These are phyloP conservation scores for Rhynchospora tenuis DNA, from an alignment of 176 grass and related monocot genomes.

Conservation along the genomic window DNA sequence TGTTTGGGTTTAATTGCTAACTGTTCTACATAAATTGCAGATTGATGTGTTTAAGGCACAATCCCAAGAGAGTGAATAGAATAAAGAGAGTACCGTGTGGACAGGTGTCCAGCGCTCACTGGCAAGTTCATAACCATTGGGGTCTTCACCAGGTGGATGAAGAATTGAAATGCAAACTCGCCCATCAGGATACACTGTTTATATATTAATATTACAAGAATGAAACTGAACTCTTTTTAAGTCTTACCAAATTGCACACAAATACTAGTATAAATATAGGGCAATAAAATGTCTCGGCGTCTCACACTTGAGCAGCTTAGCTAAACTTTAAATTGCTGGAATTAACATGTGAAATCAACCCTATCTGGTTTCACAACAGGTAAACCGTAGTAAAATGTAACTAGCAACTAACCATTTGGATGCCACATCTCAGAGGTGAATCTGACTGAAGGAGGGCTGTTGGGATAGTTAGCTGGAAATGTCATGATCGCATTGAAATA, in stretches of 20 bases:
- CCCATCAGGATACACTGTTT: slow-evolving; percentile 77
- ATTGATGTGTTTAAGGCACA: neutral
- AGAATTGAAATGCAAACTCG: slow-evolving; percentile 98
- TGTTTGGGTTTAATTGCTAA: neutral
- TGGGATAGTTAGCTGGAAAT: slow-evolving; percentile 92
- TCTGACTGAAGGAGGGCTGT: slow-evolving; percentile 87
- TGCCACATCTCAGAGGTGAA: slow-evolving; percentile 99
- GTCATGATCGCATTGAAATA: slow-evolving; percentile 94
- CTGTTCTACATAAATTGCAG: neutral
- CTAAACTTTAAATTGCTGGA: neutral
- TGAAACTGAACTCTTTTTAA: neutral
- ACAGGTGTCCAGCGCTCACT: slow-evolving; percentile 97
- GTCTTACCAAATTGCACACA: neutral
- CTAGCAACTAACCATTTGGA: slow-evolving; percentile 72
- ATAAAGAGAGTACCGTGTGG: slow-evolving; percentile 56
- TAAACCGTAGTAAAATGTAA: neutral
- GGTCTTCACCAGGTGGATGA: slow-evolving; percentile 93
- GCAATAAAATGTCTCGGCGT: neutral
- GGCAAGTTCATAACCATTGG: slow-evolving; percentile 86
- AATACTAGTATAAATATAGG: neutral
- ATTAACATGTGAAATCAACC: neutral
- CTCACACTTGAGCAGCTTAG: neutral
- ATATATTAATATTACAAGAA: slow-evolving; percentile 18
- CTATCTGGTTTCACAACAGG: neutral
- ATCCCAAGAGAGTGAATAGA: neutral